Conservation (phyloP, 2,329 filamentous ascomycete species). For the Mycocentrospora acerina region DNA sequence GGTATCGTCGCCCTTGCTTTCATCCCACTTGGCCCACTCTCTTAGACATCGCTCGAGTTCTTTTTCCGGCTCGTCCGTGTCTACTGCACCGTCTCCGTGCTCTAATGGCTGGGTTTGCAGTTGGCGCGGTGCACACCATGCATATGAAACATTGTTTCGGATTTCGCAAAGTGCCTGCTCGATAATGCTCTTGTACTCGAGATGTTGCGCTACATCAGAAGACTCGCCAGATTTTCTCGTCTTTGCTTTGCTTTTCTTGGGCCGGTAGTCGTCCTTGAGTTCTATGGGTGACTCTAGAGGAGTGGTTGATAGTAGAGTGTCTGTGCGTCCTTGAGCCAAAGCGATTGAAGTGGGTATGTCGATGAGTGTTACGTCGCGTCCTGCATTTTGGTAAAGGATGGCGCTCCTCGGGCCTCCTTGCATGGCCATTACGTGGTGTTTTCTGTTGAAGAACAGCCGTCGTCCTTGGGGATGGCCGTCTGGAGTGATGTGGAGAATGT, state of each 20-base stretch:
- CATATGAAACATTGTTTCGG: slow-evolving; percentile 19
- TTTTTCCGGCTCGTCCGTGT: slow-evolving; percentile 27
- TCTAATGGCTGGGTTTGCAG: slow-evolving; percentile 21
- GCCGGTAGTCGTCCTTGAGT: slow-evolving; percentile 53
- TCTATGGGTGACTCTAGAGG: slow-evolving; percentile 52
- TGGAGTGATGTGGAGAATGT: too few species aligned
- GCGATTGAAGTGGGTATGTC: slow-evolving; percentile 73
- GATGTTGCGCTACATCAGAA: slow-evolving; percentile 36
- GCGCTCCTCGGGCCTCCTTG: slow-evolving; percentile 2
- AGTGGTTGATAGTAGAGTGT: slow-evolving; percentile 50
- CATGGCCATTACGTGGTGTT: too few species aligned
- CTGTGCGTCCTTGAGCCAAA: slow-evolving; percentile 58
- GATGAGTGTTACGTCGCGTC: slow-evolving; percentile 58
- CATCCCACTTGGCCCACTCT: slow-evolving; percentile 28
- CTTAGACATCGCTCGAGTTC: slow-evolving; percentile 29
- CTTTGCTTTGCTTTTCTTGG: slow-evolving; percentile 51
- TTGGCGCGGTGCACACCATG: slow-evolving; percentile 30
- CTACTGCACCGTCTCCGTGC: slow-evolving; percentile 14
- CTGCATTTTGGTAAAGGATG: slow-evolving; percentile 57
- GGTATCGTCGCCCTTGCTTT: slow-evolving; percentile 25
- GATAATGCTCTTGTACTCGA: slow-evolving; percentile 42
- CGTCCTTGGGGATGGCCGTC: too few species aligned
- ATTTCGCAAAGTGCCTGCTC: slow-evolving; percentile 42
- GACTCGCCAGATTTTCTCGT: slow-evolving; percentile 36
- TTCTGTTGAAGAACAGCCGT: too few species aligned